phyloP scores from a whole-genome alignment of 176 grass and related monocot genomes.

The Stipa capillata region DNA sequence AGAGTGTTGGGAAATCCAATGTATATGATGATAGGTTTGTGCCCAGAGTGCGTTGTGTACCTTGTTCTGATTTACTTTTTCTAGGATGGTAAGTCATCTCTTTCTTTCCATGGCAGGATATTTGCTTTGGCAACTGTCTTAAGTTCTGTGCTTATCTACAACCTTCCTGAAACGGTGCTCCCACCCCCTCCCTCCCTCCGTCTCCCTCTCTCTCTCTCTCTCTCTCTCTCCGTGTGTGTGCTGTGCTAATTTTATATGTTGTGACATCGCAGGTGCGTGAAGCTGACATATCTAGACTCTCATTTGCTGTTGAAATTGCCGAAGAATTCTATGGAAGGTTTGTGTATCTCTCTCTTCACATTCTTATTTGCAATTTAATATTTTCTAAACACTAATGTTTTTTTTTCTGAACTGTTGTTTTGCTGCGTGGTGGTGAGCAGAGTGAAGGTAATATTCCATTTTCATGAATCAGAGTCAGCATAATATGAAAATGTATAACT shows the following conservation, averaged over 20 bases:
- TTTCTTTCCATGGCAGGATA: slow-evolving; percentile 47
- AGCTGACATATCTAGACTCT: slow-evolving; percentile 96
- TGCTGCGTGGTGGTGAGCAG: slow-evolving; percentile 39
- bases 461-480: not conserved
- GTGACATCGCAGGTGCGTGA: slow-evolving; percentile 70
- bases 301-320: slow-evolving; percentile 96
- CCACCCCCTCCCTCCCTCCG: not conserved
- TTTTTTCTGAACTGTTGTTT: not conserved
- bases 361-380: not conserved
- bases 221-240: not conserved
- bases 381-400: slow-evolving; percentile 16
- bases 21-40: slow-evolving; percentile 99
- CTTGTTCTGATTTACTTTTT: not conserved
- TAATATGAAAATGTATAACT: not conserved
- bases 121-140: slow-evolving; percentile 98
- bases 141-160: slow-evolving; percentile 99
- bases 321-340: slow-evolving; percentile 99
- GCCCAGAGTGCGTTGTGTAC: not conserved
- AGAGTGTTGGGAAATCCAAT: slow-evolving; percentile 99
- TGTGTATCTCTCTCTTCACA: not conserved
- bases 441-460: slow-evolving; percentile 73
- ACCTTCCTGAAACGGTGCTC: slow-evolving; percentile 91
- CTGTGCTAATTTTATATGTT: slow-evolving; percentile 12
- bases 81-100: not conserved
- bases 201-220: not conserved